Percentiles rank a stretch among this genome's conserved stretches.
These are phyloP conservation scores for Zea luxurians DNA, from an alignment of 176 grass and related monocot genomes.

Conservation along the genomic window DNA sequence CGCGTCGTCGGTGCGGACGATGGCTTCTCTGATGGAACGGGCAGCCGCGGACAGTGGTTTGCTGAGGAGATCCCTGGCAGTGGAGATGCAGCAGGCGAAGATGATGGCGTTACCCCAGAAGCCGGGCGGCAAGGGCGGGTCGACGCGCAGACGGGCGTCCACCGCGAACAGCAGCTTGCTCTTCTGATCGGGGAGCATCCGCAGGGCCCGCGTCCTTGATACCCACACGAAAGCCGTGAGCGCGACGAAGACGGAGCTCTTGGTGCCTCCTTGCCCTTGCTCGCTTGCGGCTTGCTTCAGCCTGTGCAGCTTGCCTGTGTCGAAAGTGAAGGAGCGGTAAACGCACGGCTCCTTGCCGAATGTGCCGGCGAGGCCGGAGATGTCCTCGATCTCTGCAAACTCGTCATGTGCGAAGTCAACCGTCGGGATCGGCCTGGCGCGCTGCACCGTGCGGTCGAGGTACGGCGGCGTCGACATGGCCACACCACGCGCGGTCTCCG, in stretches of 20 bases:
- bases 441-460: constrained; percentile 39
- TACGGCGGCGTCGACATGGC: constrained; percentile 36
- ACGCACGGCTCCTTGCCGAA: constrained; percentile 29
- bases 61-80: constrained; percentile 31
- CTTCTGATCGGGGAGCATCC: constrained; percentile 42
- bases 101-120: constrained; percentile 58
- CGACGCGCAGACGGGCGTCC: constrained; percentile 40
- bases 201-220: constrained; percentile 34
- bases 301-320: constrained; percentile 30
- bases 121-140: constrained; percentile 43
- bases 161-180: constrained; percentile 63
- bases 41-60: constrained; percentile 35
- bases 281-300: constrained; percentile 27
- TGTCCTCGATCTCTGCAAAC: constrained; percentile 55
- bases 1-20: constrained; percentile 21
- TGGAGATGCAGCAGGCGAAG: constrained; percentile 48
- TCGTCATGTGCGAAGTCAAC: constrained; percentile 46
- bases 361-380: constrained; percentile 38
- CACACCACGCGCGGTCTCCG: constrained; percentile 35
- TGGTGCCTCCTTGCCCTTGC: neutral
- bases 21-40: constrained; percentile 29
- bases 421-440: constrained; percentile 36
- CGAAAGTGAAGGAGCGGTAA: constrained; percentile 44
- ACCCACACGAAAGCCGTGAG: constrained; percentile 57
- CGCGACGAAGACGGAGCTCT: constrained; percentile 44